These are phyloP conservation scores for Anisodus tanguticus DNA, from an alignment of 257 asterid species.

Conservation along the genomic window DNA sequence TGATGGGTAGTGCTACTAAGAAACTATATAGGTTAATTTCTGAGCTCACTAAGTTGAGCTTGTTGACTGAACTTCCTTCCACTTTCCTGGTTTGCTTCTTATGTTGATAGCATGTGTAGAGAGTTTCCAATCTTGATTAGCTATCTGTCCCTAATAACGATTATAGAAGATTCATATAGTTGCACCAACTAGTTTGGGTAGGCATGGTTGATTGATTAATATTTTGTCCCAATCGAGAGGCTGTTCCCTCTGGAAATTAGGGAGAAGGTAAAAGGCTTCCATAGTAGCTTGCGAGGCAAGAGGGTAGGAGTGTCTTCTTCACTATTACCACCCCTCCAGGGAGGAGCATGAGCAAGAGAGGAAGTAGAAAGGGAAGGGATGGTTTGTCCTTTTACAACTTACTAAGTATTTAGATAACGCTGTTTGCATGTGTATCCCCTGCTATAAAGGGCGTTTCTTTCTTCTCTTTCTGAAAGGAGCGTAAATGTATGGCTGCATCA, in stretches of 20 bases:
- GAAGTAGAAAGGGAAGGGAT: background rate
- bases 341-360: background rate
- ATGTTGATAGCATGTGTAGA: background rate
- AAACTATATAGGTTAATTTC: too few species aligned
- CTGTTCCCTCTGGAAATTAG: background rate
- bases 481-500: background rate
- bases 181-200: background rate
- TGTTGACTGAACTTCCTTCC: background rate
- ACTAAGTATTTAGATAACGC: background rate
- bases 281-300: conserved; percentile 11
- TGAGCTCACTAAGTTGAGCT: conserved; percentile 4
- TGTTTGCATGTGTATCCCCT: background rate
- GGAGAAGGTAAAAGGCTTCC: conserved; percentile 5
- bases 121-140: background rate
- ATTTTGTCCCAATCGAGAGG: background rate
- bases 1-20: background rate
- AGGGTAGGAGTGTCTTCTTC: background rate
- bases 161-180: background rate
- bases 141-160: background rate
- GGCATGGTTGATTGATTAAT: background rate
- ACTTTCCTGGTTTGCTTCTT: background rate
- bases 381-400: background rate
- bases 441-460: background rate
- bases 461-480: background rate
- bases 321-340: background rate